Base-by-base conservation (phyloP, 768 basidiomycete genomes). In the Roridomyces roridus region DNA sequence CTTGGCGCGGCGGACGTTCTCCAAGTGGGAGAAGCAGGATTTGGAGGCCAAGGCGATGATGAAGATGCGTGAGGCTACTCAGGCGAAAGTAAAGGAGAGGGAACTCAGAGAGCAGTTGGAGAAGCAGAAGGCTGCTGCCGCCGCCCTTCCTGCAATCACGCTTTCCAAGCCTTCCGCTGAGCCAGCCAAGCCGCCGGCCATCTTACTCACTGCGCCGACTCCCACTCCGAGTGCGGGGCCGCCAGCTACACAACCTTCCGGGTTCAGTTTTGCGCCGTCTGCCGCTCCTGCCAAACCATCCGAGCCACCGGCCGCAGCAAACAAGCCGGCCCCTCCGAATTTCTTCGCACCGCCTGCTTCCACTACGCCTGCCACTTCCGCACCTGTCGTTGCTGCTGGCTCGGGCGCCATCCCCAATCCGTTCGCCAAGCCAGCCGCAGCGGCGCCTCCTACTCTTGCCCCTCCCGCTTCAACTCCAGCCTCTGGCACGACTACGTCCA, bases 21-120 rank as follows among this genome's bases (percentile, higher is more conserved):
- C 89, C 4, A 92, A 91, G 72, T 92, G 89, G 89, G 91, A 93
- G 70, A 92, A 91, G 58, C 91, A 93, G 69, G 91, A 94, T 63
- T 70, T 91, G 26, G 91, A 94, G 65, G 91, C 91, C 4, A 83
- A 84, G 39, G 89, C 90, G 21, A 87, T 93, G 81, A 82, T 82
- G 65, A 87, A 81, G 66, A 83, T 93, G 64, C 78, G 91, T 45
- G 77, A 80, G 51, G 75, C 76, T 12, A 79, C 73, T 53, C 68
- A 69, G 48, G 74, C 74, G 59, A 81, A 79, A 64, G 73, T 84
- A 70, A 67, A 78, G 72, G 74, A 72, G 62, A 67, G 55, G 39
- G 65, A 67, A 36, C 53, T 74, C 26, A 78, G 80, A 65, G 76
- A 77, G 48, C 72, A 71, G 65, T 77, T 77, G 66, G 77, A 79